Evolutionary conservation across 306 rosid species (phyloP).

Genomic region (Carpinus viminea): DNA sequence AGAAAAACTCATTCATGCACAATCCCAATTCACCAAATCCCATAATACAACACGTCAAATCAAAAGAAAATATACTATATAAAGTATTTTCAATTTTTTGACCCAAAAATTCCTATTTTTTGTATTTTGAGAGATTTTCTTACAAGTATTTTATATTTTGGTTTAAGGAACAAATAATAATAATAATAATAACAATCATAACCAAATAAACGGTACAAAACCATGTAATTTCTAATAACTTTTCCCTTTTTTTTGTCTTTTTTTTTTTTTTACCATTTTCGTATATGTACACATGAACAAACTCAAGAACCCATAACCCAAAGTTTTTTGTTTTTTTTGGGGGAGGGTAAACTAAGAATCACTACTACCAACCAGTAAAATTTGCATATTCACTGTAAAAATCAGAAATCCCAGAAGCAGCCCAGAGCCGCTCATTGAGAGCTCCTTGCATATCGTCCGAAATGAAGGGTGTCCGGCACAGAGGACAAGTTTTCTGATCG

Average conservation of each 20-base stretch:
- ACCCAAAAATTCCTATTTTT: too few relatives aligned
- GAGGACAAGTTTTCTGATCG: slow-evolving; percentile 79
- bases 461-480: slow-evolving; percentile 72
- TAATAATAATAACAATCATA: not conserved
- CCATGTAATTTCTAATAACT: not conserved
- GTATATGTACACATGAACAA: not conserved
- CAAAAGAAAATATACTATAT: not conserved
- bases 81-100: too few relatives aligned
- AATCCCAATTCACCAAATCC: not conserved
- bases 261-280: not conserved
- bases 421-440: slow-evolving; percentile 60
- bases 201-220: not conserved
- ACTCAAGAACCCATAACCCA: not conserved
- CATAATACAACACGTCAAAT: not conserved
- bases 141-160: not conserved
- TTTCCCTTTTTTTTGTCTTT: too few relatives aligned
- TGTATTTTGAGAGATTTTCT: too few relatives aligned
- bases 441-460: slow-evolving; percentile 56
- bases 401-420: slow-evolving; percentile 62
- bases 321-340: not conserved
- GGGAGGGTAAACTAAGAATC: not conserved
- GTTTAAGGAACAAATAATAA: not conserved
- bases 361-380: slow-evolving; percentile 39
- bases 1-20: not conserved
- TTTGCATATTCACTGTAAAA: slow-evolving; percentile 42